phyloP scores from a whole-genome alignment of 176 grass and related monocot genomes.

The Alopecurus myosuroides region DNA sequence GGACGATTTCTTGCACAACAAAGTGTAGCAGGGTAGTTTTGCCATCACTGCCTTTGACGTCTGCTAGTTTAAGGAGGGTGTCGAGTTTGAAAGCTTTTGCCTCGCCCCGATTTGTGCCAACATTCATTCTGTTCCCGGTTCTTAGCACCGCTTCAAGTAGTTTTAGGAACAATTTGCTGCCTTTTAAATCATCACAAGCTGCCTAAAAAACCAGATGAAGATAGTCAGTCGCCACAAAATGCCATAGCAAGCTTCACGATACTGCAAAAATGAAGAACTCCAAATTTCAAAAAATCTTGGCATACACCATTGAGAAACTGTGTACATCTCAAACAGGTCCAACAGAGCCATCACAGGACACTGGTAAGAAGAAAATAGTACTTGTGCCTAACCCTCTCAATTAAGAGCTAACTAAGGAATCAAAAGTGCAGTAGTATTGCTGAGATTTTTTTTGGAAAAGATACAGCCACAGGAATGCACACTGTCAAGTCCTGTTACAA shows the following conservation, averaged over 20 bases:
- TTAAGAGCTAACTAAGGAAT: too few relatives aligned
- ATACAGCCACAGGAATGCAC: too few relatives aligned
- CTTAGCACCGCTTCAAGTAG: conserved; percentile 85
- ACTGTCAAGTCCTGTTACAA: too few relatives aligned
- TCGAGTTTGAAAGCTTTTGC: conserved; percentile 92
- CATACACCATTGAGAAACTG: background rate
- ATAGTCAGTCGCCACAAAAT: background rate
- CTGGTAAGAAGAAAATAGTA: background rate
- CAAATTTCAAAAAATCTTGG: background rate
- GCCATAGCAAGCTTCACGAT: background rate
- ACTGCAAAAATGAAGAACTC: background rate
- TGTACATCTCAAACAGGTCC: background rate
- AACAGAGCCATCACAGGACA: background rate
- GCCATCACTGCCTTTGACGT: conserved; percentile 75
- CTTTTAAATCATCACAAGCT: conserved; percentile 86
- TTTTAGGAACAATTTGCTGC: conserved; percentile 80
- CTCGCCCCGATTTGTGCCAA: conserved; percentile 75
- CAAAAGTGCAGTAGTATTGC: too few relatives aligned
- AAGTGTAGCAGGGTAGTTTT: conserved; percentile 90
- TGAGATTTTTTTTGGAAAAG: too few relatives aligned
- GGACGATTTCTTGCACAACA: conserved; percentile 81
- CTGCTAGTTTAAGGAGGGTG: conserved; percentile 85
- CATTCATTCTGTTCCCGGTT: conserved; percentile 91
- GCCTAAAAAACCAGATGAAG: conserved; percentile 36
- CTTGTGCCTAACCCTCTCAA: background rate